phyloP scores from a whole-genome alignment of 768 basidiomycete genomes.

The Russula olivacea region DNA sequence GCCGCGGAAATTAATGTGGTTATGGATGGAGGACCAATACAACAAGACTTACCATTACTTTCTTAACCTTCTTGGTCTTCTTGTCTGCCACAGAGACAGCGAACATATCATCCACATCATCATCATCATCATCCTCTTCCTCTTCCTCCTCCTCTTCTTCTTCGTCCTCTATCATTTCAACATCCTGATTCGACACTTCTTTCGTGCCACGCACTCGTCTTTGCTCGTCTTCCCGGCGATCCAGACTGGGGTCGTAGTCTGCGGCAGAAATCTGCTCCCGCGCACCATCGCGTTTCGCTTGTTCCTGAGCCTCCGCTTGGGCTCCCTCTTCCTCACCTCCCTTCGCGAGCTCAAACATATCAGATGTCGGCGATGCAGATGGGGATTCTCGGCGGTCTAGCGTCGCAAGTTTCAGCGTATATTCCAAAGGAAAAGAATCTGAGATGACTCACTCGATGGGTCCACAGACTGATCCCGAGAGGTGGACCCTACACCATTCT shows the following conservation, averaged over 20 bases:
- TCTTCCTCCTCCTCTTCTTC: constrained; percentile 56
- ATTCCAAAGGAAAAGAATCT: not conserved
- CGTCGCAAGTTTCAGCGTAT: not conserved
- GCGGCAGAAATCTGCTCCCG: constrained; percentile 80
- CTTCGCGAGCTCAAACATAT: constrained; percentile 64
- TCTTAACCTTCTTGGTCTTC: constrained; percentile 53
- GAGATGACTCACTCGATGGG: not conserved
- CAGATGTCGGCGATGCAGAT: constrained; percentile 54
- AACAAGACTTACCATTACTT: constrained; percentile 41
- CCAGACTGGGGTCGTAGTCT: constrained; percentile 83
- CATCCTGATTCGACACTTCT: constrained; percentile 36
- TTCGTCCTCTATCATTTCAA: constrained; percentile 48
- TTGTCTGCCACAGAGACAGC: constrained; percentile 48
- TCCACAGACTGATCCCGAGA: constrained; percentile 8
- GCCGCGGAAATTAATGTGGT: not conserved
- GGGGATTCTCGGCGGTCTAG: constrained; percentile 38
- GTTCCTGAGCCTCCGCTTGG: constrained; percentile 42
- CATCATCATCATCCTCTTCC: not conserved
- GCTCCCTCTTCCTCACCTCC: constrained; percentile 47
- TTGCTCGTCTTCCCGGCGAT: constrained; percentile 79
- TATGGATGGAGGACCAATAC: not conserved
- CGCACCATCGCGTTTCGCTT: constrained; percentile 39
- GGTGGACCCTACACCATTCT: constrained; percentile 16
- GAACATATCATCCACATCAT: constrained; percentile 93
- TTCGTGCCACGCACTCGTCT: constrained; percentile 51